These are phyloP conservation scores for Ophiostoma tasmaniense DNA, from an alignment of 2,329 filamentous ascomycete genomes.

Conservation along the genomic window DNA sequence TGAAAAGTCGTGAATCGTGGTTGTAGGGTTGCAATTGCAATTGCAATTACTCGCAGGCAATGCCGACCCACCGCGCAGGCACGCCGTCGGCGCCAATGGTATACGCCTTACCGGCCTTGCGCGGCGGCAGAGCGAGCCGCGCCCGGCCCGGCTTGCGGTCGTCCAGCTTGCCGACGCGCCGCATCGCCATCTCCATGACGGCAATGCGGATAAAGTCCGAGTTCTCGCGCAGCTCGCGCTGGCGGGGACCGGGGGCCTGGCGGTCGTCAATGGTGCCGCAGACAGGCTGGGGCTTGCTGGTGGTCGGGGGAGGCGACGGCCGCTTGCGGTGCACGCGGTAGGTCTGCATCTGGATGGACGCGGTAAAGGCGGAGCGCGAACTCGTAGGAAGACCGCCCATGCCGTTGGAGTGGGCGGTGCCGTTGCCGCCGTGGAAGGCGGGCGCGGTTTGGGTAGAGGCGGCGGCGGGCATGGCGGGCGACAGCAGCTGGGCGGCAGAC, in stretches of 20 bases:
- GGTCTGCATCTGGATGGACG: constrained; percentile 64
- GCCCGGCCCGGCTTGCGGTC: constrained; percentile 58
- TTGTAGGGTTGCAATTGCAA: neutral
- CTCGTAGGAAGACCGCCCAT: neutral
- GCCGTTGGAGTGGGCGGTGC: too few species aligned
- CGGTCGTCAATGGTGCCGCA: constrained; percentile 12
- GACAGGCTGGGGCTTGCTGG: neutral
- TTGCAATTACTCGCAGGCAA: constrained; percentile 6
- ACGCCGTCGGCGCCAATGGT: constrained; percentile 50
- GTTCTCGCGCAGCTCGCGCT: constrained; percentile 62
- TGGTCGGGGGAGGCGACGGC: neutral
- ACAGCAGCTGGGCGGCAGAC: constrained; percentile 14
- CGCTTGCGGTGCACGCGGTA: constrained; percentile 48
- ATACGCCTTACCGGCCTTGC: constrained; percentile 48
- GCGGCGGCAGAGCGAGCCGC: constrained; percentile 60
- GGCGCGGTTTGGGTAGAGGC: neutral
- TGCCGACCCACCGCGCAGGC: constrained; percentile 49
- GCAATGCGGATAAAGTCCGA: constrained; percentile 63
- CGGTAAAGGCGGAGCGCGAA: constrained; percentile 42
- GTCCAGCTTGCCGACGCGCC: constrained; percentile 56
- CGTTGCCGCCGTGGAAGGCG: constrained; percentile 11
- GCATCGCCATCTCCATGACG: constrained; percentile 66
- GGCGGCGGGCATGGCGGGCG: constrained; percentile 10
- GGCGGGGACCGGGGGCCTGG: constrained; percentile 40
- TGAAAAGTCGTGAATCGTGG: neutral